Evolutionary conservation across 139 green algal genomes (phyloP).

Genomic region (Picochlorum sp.): DNA sequence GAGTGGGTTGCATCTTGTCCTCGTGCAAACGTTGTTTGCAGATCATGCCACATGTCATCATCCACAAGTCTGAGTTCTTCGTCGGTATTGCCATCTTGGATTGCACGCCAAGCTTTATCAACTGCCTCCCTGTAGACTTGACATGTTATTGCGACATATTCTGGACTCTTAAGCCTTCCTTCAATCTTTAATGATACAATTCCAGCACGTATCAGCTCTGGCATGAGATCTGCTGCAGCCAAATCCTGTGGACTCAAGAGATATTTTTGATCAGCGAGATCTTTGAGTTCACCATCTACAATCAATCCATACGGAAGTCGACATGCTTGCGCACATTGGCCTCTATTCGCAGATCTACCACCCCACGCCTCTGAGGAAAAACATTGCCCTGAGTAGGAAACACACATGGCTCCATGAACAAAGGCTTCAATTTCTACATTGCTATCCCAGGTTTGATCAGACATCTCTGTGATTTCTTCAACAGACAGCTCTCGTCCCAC

Average conservation of each 20-base stretch:
- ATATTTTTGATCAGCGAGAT: slow-evolving; percentile 62
- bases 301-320: slow-evolving; percentile 63
- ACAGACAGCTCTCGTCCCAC: slow-evolving; percentile 73
- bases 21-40: slow-evolving; percentile 65
- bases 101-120: slow-evolving; percentile 58
- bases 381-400: slow-evolving; percentile 67
- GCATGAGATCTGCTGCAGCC: slow-evolving; percentile 46
- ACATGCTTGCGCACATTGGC: slow-evolving; percentile 75
- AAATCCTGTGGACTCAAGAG: slow-evolving; percentile 70
- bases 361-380: slow-evolving; percentile 75
- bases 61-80: slow-evolving; percentile 1
- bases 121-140: slow-evolving; percentile 47
- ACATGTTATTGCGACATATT: slow-evolving; percentile 77
- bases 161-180: slow-evolving; percentile 70
- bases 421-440: slow-evolving; percentile 71
- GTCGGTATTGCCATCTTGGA: not conserved
- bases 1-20: slow-evolving; percentile 62
- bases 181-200: slow-evolving; percentile 70
- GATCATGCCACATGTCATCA: slow-evolving; percentile 18
- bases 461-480: slow-evolving; percentile 44
- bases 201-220: slow-evolving; percentile 55
- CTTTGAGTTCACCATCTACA: slow-evolving; percentile 53
- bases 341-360: slow-evolving; percentile 71
- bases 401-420: slow-evolving; percentile 79
- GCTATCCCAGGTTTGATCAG: not conserved